A percentile compares a stretch with the other conserved stretches of the same genome.
phyloP scores from a whole-genome alignment of 164 flowering plant species.

The Santalum album region DNA sequence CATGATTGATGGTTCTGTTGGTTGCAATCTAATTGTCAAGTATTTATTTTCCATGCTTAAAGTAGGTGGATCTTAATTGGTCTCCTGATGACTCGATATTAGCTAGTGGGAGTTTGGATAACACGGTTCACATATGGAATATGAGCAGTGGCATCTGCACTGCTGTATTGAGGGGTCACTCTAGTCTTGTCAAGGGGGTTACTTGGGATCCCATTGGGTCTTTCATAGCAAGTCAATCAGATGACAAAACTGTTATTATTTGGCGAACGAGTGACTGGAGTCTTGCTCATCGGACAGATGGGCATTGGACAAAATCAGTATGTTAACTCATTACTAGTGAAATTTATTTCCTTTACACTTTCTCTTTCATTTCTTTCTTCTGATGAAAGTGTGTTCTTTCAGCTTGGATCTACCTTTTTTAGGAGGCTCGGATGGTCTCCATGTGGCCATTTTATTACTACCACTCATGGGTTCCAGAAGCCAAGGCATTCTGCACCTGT shows the following conservation, averaged over 20 bases:
- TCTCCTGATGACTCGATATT: conserved; percentile 94
- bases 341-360: background rate
- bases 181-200: conserved; percentile 98
- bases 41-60: conserved; percentile 47
- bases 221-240: conserved; percentile 97
- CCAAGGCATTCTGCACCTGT: conserved; percentile 99
- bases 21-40: conserved; percentile 26
- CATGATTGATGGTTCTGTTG: background rate
- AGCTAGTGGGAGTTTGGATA: conserved; percentile 96
- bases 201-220: conserved; percentile 99
- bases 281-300: conserved; percentile 92
- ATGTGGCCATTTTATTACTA: conserved; percentile 98
- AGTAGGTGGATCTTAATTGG: conserved; percentile 99
- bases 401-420: conserved; percentile 98
- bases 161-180: conserved; percentile 95
- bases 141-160: conserved; percentile 90
- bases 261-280: conserved; percentile 99
- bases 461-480: conserved; percentile 97
- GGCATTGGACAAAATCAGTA: conserved; percentile 99
- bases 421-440: conserved; percentile 99
- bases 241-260: conserved; percentile 95
- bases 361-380: background rate
- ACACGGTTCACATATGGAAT: conserved; percentile 94
- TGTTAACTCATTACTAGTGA: conserved; percentile 19
- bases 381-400: conserved; percentile 23